Evolutionary conservation across 2,329 filamentous ascomycete genomes (phyloP).

Genomic region (Ophiostoma novo-ulmi): DNA sequence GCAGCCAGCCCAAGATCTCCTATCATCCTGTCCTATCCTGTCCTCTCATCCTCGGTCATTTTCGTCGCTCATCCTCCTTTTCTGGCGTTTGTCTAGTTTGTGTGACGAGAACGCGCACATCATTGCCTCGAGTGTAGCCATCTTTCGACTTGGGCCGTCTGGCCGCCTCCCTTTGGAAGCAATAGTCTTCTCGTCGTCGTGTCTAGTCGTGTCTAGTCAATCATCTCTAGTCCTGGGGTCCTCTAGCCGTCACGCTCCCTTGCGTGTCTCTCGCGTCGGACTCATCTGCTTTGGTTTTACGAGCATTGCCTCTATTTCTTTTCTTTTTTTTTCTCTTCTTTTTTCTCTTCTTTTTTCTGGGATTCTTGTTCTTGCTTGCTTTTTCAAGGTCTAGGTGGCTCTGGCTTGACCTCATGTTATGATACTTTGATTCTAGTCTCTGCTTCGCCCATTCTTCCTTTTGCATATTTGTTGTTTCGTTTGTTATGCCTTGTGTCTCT

Average conservation of each 20-base stretch:
- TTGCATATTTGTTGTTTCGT: not conserved
- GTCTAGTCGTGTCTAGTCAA: not conserved
- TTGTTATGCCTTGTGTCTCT: not conserved
- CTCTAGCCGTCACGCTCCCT: not conserved
- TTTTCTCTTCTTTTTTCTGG: not conserved
- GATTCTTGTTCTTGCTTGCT: not conserved
- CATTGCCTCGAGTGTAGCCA: constrained; percentile 4
- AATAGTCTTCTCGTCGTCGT: not conserved
- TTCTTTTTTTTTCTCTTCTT: not conserved
- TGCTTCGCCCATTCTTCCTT: not conserved
- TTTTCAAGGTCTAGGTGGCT: not conserved
- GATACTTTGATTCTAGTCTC: not conserved
- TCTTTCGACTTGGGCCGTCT: not conserved
- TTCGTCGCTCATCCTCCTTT: not conserved
- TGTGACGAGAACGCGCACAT: constrained; percentile 2
- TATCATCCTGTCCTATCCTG: too few relatives aligned
- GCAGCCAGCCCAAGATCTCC: not conserved
- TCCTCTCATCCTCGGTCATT: not conserved
- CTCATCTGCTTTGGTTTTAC: not conserved
- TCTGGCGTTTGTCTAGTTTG: not conserved
- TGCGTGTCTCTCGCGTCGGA: constrained; percentile 6
- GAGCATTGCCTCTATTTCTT: not conserved
- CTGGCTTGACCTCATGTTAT: not conserved
- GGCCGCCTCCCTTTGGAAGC: not conserved
- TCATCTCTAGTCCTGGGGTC: not conserved